These are phyloP conservation scores for Boletus sensibilis DNA, from an alignment of 768 basidiomycete species.

Conservation along the genomic window DNA sequence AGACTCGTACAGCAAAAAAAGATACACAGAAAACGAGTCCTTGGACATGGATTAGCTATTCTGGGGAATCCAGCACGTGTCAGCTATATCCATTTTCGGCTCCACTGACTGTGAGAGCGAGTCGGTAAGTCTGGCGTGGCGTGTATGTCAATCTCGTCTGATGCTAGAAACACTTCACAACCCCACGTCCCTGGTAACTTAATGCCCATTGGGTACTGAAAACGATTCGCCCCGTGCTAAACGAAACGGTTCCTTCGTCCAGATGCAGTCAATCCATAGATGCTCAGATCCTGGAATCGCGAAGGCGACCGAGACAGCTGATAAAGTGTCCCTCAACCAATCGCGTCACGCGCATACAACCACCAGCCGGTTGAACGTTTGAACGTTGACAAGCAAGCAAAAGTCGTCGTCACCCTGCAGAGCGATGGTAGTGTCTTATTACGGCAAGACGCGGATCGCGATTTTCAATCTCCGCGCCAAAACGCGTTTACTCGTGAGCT, in stretches of 20 bases:
- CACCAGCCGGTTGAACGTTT: no score
- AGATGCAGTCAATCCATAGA: no score
- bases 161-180: no score
- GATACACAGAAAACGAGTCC: not conserved
- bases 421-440: not conserved
- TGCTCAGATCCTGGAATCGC: not conserved
- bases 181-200: no score
- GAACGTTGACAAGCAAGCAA: no score
- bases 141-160: no score
- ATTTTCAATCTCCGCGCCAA: slow-evolving; percentile 34
- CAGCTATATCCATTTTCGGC: not conserved
- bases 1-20: not conserved
- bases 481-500: slow-evolving; percentile 32
- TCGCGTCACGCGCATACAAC: not conserved
- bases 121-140: no score
- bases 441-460: slow-evolving; percentile 19
- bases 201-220: no score
- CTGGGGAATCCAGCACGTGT: not conserved
- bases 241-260: not conserved
- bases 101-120: not conserved
- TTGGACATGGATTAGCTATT: not conserved
- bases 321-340: not conserved
- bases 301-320: no score
- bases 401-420: not conserved
- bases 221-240: not conserved